Evolutionary conservation across 805 yeast genomes (phyloP), one percentile per base, ranked within the genome.

Genomic region (Saturnispora serradocipensis): DNA sequence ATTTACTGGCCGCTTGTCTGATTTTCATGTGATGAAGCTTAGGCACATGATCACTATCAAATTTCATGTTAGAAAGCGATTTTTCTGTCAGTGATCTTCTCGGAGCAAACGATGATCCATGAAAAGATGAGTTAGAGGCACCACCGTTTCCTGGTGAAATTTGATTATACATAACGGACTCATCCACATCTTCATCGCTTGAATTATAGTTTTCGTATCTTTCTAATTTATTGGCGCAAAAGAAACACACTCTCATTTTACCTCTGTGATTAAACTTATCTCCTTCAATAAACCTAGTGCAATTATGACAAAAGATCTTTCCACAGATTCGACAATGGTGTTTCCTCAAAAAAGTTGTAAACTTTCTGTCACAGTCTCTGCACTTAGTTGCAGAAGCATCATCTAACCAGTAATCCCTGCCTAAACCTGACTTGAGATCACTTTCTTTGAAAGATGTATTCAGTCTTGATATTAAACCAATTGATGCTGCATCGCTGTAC

Each of bases 321-420:
- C 99, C 99, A 68, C 99, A 91, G 35, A 91, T 82, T 50, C 99
- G 72, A 62, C 99, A 91, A 67, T 91, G 99, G 64, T 91, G 99
- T 57, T 87, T 86, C 58, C 99, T 73, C 64, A 97, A 72, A 68
- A 89, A 90, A 0, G 97, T 85, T 1, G 86, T 79, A 62, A 91
- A 91, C 3, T 80, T 78, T 50, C 81, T 76, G 51, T 85, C 87
- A 66, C 98, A 91, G 15, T 84, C 75, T 53, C 88, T 80, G 61
- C 99, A 91, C 55, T 88, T 93, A 8, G 83, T 78, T 0, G 95
- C 96, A 53, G 88, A 86, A 42, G 91, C 86, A 69, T 91, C 97
- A 60, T 90, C 88, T 88, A 91, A 84, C 99, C 99, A 91, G 64
- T 88, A 91, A 62, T 88, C 91, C 53, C 78, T 77, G 2, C 85